Conservation (phyloP, 306 rosid genomes). For the Ceratonia siliqua region DNA sequence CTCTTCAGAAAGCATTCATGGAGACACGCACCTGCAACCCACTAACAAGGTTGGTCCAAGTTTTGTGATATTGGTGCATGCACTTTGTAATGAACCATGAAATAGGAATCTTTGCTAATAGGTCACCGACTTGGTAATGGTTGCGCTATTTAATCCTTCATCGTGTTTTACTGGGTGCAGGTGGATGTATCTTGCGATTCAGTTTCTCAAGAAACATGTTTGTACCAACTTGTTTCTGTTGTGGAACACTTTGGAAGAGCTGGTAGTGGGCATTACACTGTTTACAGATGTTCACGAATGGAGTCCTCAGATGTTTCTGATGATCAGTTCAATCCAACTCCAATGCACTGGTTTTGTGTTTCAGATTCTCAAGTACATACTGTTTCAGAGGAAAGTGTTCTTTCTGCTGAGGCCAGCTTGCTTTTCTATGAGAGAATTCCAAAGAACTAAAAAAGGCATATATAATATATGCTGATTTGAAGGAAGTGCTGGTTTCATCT, state of each 20-base stretch:
- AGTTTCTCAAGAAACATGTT: conserved; percentile 46
- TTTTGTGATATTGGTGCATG: conserved; percentile 24
- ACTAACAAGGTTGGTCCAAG: conserved; percentile 47
- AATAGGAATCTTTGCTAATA: conserved; percentile 3
- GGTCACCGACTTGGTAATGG: background rate
- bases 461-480: background rate
- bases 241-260: conserved; percentile 88
- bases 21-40: conserved; percentile 36
- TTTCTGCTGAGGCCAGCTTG: conserved; percentile 86
- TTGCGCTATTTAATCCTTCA: background rate
- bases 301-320: conserved; percentile 35
- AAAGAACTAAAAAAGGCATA: conserved; percentile 33
- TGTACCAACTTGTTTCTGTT: conserved; percentile 73
- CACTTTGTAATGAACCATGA: background rate
- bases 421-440: conserved; percentile 80
- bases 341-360: conserved; percentile 65
- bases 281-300: conserved; percentile 60
- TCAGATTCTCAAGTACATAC: conserved; percentile 79
- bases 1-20: conserved; percentile 43
- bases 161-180: conserved; percentile 44
- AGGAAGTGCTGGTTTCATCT: conserved; percentile 12
- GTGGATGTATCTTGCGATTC: conserved; percentile 33
- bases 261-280: conserved; percentile 93
- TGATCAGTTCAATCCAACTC: conserved; percentile 31
- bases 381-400: conserved; percentile 70